Base-by-base conservation (phyloP, 805 yeast species). In the Kodamaea neixiangensis region DNA sequence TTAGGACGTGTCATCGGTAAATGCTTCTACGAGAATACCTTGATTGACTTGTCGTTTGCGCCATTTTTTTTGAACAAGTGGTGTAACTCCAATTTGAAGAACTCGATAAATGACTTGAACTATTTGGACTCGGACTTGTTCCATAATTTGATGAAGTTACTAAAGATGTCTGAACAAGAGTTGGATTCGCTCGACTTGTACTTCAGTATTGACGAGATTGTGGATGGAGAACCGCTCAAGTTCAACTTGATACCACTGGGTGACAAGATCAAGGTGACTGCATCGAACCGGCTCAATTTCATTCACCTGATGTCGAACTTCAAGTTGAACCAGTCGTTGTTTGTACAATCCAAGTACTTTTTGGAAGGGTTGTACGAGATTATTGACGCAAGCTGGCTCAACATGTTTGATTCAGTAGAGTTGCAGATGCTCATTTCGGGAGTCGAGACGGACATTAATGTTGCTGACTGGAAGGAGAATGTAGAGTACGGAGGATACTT, bases 1-100 rank as follows among this genome's bases (percentile, higher is more conserved):
- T 66, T 92, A 57, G 99, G 99, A 0, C 84, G 78, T 71, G 73
- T 91, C 5, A 75, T 93, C 42, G 99, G 97, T 1, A 93, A 91
- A 63, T 92, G 97, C 61, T 71, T 93, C 2, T 90, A 89, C 63
- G 96, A 89, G 49, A 83, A 83, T 47, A 85, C 91, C 3, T 72
- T 93, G 55, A 81, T 93, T 6, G 96, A 92, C 65, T 80, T 89
- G 19, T 79, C 83, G 14, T 92, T 93, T 76, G 91, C 97, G 0
- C 88, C 93, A 1, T 89, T 90, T 56, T 93, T 93, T 60, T 66
- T 94, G 40, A 66, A 82, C 78, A 65, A 87, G 62, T 82, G 93
- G 85, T 72, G 79, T 46, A 72, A 69, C 42, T 66, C 76, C 7
- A 75, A 72, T 31, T 62, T 66, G 64, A 79, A 80, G 51, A 83